These are phyloP conservation scores for Plasmodium blacklocki DNA, from an alignment of 169 alveolate genomes.

Conservation along the genomic window DNA sequence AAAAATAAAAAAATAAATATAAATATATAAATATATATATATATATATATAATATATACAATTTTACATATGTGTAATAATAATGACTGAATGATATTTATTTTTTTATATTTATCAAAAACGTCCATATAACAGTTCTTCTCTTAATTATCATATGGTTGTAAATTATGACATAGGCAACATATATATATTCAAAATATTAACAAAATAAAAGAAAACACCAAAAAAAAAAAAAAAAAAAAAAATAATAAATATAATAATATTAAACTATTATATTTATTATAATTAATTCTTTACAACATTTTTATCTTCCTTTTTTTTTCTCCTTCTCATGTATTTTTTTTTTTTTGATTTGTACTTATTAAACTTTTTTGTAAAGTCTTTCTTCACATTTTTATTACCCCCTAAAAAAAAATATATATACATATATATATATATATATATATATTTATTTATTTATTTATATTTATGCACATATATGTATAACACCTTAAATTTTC, in stretches of 20 bases:
- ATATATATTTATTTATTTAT: not conserved
- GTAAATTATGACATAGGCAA: too few species aligned
- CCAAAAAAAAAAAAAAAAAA: not conserved
- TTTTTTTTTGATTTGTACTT: conserved; percentile 4
- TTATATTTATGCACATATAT: not conserved
- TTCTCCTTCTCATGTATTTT: conserved; percentile 16
- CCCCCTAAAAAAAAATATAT: not conserved
- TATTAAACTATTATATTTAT: not conserved
- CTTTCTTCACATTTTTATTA: conserved; percentile 5
- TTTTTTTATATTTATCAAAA: too few species aligned
- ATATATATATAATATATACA: too few species aligned
- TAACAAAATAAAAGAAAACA: not conserved
- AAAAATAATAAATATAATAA: not conserved
- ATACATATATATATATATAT: conserved; percentile 1
- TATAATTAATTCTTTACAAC: not conserved
- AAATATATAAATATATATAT: too few species aligned
- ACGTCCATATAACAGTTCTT: too few species aligned
- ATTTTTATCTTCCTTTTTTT: not conserved
- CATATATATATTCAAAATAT: too few species aligned
- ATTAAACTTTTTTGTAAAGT: not conserved
- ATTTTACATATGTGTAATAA: too few species aligned
- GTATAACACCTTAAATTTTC: too few species aligned
- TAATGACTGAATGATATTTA: too few species aligned
- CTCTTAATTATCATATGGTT: too few species aligned
- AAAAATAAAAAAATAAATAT: too few species aligned